These are phyloP conservation scores for Lactarius quietus DNA, from an alignment of 768 basidiomycete species.

Conservation along the genomic window DNA sequence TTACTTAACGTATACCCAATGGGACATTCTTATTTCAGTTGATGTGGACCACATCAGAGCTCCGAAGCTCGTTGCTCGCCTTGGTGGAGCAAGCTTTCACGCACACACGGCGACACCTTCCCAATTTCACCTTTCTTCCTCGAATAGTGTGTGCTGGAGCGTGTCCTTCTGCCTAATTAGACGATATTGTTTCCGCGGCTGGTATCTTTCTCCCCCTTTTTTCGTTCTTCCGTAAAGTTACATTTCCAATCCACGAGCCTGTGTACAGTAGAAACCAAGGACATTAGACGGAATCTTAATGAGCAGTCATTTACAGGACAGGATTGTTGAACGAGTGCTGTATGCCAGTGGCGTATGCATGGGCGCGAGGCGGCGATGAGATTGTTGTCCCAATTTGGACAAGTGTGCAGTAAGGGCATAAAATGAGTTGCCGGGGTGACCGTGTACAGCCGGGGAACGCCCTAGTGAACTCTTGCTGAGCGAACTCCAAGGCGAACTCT, in stretches of 20 bases:
- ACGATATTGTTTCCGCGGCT: background rate
- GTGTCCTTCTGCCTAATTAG: background rate
- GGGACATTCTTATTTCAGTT: background rate
- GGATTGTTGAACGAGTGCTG: background rate
- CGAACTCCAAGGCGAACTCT: too few species aligned
- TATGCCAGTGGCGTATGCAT: background rate
- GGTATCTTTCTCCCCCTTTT: background rate
- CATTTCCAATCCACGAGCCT: too few species aligned
- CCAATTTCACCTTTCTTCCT: background rate
- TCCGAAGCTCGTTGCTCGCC: background rate
- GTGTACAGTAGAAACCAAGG: background rate
- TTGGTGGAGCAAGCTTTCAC: background rate
- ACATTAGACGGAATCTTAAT: constrained; percentile 2
- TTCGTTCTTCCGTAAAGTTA: background rate
- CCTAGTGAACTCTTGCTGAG: too few species aligned
- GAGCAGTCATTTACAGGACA: background rate
- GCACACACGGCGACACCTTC: background rate
- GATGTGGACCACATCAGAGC: background rate
- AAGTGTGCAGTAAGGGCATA: background rate
- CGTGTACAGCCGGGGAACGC: too few species aligned
- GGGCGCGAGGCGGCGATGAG: background rate
- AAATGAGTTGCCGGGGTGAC: background rate
- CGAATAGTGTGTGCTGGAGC: background rate
- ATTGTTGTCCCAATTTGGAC: background rate
- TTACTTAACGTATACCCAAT: background rate